A percentile compares a stretch with the other conserved stretches of the same genome.
Evolutionary conservation across 192 early-diverging fungal genomes (phyloP).

Genomic region (Coemansia aciculifera): DNA sequence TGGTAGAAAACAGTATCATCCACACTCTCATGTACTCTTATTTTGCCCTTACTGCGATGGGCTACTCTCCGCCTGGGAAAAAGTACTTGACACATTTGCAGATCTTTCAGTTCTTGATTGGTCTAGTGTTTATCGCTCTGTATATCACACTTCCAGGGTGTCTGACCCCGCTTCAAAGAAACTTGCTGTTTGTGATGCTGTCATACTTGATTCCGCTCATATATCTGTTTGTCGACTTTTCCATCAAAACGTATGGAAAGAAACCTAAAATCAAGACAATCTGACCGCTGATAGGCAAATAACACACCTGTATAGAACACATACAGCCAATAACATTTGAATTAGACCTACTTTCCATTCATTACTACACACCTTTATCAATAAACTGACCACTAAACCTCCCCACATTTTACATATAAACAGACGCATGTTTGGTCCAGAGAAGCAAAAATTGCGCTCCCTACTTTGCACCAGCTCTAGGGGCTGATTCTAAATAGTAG

Average conservation of each 20-base stretch:
- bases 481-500: no score
- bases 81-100: slow-evolving; percentile 81
- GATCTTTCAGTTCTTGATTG: slow-evolving; percentile 83
- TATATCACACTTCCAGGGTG: slow-evolving; percentile 70
- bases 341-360: not conserved
- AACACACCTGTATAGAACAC: not conserved
- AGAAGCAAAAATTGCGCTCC: no score
- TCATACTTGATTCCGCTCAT: slow-evolving; percentile 76
- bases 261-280: slow-evolving; percentile 41
- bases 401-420: no score
- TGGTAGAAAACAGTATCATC: slow-evolving; percentile 77
- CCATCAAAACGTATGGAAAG: slow-evolving; percentile 66
- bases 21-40: slow-evolving; percentile 88
- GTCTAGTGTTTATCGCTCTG: slow-evolving; percentile 62
- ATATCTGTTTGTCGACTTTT: slow-evolving; percentile 82
- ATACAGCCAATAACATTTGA: not conserved
- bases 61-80: slow-evolving; percentile 76
- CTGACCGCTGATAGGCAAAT: not conserved
- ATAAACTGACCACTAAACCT: slow-evolving; percentile 1
- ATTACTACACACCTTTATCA: not conserved
- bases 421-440: no score
- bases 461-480: no score
- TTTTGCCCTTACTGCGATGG: slow-evolving; percentile 74
- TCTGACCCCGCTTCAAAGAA: slow-evolving; percentile 58
- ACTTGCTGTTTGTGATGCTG: slow-evolving; percentile 69